These are phyloP conservation scores for Ochromonas danica DNA, from an alignment of 108 stramenopile genomes.

Conservation along the genomic window DNA sequence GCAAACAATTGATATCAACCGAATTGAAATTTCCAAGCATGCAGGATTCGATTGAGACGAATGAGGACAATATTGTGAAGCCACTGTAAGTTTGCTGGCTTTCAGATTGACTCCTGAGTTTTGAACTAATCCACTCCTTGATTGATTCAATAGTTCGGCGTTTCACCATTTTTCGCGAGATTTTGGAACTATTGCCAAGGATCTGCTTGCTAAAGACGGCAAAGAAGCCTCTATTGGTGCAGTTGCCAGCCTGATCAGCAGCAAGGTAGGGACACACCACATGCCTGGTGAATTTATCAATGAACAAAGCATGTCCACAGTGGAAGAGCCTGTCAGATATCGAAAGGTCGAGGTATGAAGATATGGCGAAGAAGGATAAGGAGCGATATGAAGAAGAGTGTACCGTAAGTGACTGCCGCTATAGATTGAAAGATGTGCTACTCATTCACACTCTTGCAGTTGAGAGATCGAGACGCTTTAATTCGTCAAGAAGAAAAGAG, in stretches of 20 bases:
- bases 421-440: not conserved
- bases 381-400: slow-evolving; percentile 45
- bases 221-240: slow-evolving; percentile 1
- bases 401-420: slow-evolving; percentile 27
- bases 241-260: not conserved
- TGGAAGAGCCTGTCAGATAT: slow-evolving; percentile 23
- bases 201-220: not conserved
- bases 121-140: not conserved
- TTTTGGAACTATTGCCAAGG: not conserved
- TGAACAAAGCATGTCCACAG: not conserved
- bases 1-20: too few species aligned
- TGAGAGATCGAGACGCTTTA: slow-evolving; percentile 6
- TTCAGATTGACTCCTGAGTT: not conserved
- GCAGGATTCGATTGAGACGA: not conserved
- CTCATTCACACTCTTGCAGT: not conserved
- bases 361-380: slow-evolving; percentile 39
- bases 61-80: not conserved
- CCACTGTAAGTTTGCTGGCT: not conserved
- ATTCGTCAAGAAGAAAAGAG: slow-evolving; percentile 12
- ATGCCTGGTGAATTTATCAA: not conserved
- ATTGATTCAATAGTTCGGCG: not conserved
- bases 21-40: too few species aligned
- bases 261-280: not conserved
- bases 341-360: slow-evolving; percentile 5
- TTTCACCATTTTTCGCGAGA: slow-evolving; percentile 1